Evolutionary conservation across 768 basidiomycete genomes (phyloP).

Genomic region (Termitomyces bulborhizus): DNA sequence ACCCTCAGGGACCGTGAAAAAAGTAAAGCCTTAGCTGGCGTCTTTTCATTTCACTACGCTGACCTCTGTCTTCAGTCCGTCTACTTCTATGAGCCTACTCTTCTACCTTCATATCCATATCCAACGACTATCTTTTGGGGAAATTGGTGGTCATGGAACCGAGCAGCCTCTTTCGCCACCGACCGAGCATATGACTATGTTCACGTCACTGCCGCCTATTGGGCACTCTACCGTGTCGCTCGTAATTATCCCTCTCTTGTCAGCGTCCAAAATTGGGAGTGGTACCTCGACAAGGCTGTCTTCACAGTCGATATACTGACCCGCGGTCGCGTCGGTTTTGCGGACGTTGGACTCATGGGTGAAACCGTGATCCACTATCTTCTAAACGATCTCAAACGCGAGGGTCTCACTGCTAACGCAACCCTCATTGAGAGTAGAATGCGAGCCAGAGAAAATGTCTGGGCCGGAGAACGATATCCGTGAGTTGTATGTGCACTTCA

Average conservation of each 20-base stretch:
- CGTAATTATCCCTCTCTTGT: conserved; percentile 49
- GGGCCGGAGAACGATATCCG: conserved; percentile 48
- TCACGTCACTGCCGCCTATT: conserved; percentile 44
- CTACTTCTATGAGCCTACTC: conserved; percentile 43
- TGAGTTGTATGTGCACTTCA: conserved; percentile 19
- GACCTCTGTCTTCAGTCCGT: conserved; percentile 29
- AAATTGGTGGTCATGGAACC: conserved; percentile 55
- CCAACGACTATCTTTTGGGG: conserved; percentile 42
- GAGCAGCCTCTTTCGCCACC: conserved; percentile 38
- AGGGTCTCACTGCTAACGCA: conserved; percentile 43
- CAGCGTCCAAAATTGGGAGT: conserved; percentile 43
- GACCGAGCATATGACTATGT: conserved; percentile 51
- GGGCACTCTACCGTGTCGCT: conserved; percentile 52
- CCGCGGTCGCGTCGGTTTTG: conserved; percentile 36
- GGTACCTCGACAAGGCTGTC: conserved; percentile 53
- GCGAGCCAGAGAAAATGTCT: conserved; percentile 34
- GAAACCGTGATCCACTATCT: conserved; percentile 46
- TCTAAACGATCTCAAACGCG: conserved; percentile 44
- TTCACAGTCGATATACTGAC: conserved; percentile 42
- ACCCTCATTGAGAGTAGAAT: conserved; percentile 41
- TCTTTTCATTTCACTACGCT: neutral
- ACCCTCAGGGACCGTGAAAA: conserved; percentile 42
- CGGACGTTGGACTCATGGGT: conserved; percentile 46
- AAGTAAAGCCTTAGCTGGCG: conserved; percentile 22
- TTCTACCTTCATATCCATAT: conserved; percentile 41